A percentile compares a stretch with the other conserved stretches of the same genome.
Conservation (phyloP, 2,329 filamentous ascomycete genomes). For the Leptodontidium sp. region DNA sequence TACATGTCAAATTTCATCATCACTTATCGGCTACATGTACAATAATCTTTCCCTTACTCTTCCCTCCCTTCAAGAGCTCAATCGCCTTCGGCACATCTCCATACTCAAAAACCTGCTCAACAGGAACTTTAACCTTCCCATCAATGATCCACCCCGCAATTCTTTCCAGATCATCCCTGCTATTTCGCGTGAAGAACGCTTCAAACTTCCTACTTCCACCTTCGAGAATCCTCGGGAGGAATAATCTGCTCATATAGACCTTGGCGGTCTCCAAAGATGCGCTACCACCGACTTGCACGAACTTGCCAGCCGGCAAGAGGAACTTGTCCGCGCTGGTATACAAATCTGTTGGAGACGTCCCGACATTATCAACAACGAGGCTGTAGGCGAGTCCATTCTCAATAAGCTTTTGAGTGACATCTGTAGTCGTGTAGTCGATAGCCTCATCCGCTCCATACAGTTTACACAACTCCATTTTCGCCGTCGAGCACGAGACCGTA, state of each 20-base stretch:
- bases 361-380: conserved; percentile 39
- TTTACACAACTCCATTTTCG: conserved; percentile 64
- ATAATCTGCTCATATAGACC: conserved; percentile 13
- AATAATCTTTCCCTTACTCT: conserved; percentile 67
- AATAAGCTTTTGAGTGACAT: conserved; percentile 29
- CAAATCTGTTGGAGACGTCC: conserved; percentile 17
- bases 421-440: conserved; percentile 33
- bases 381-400: conserved; percentile 30
- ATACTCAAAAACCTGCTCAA: conserved; percentile 64
- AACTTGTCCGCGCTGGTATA: conserved; percentile 34
- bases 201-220: conserved; percentile 54
- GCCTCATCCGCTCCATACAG: conserved; percentile 59
- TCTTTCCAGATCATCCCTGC: conserved; percentile 57
- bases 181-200: conserved; percentile 53
- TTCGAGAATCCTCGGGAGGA: conserved; percentile 32
- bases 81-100: conserved; percentile 65
- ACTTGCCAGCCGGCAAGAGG: conserved; percentile 25
- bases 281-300: conserved; percentile 19
- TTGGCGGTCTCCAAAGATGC: conserved; percentile 24
- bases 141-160: conserved; percentile 64
- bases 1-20: background rate
- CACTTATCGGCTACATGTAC: conserved; percentile 26
- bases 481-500: conserved; percentile 63
- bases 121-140: conserved; percentile 62
- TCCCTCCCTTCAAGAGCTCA: conserved; percentile 63